phyloP scores from a whole-genome alignment of 768 basidiomycete species.

The Russula brevipes region DNA sequence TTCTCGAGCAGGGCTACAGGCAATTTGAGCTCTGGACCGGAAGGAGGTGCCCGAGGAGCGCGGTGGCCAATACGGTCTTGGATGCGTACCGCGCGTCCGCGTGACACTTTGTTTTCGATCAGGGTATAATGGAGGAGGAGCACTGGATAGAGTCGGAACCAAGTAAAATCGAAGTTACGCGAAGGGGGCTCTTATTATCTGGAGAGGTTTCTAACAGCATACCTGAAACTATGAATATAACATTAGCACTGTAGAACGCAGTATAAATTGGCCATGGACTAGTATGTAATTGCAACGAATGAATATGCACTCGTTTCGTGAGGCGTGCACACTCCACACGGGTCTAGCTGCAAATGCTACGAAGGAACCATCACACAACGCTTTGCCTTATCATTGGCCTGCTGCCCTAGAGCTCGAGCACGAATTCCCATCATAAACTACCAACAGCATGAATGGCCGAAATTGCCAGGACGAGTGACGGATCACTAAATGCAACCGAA shows the following conservation, averaged over 20 bases:
- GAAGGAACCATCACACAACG: no score
- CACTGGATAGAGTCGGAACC: no score
- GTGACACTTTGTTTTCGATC: not conserved
- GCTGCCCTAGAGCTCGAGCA: no score
- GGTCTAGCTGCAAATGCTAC: no score
- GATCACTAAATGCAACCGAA: no score
- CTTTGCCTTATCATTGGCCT: no score
- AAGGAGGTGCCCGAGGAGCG: constrained; percentile 47
- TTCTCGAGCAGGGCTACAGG: constrained; percentile 83
- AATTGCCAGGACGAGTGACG: no score
- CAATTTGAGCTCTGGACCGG: constrained; percentile 85
- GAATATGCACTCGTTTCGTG: not conserved
- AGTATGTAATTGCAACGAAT: not conserved
- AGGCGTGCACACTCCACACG: not conserved
- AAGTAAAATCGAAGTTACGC: no score
- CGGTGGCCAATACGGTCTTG: constrained; percentile 47
- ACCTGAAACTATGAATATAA: not conserved
- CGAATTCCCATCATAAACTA: no score
- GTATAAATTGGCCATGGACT: no score
- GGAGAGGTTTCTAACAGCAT: not conserved
- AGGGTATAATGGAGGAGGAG: not conserved
- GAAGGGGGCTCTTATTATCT: not conserved
- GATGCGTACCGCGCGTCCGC: constrained; percentile 35
- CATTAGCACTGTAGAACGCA: not conserved
- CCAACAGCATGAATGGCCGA: no score